A percentile compares a stretch with the other conserved stretches of the same genome.
Conservation (phyloP, 1,284 basidiomycete species). For the Cystobasidiaceae sp. region DNA sequence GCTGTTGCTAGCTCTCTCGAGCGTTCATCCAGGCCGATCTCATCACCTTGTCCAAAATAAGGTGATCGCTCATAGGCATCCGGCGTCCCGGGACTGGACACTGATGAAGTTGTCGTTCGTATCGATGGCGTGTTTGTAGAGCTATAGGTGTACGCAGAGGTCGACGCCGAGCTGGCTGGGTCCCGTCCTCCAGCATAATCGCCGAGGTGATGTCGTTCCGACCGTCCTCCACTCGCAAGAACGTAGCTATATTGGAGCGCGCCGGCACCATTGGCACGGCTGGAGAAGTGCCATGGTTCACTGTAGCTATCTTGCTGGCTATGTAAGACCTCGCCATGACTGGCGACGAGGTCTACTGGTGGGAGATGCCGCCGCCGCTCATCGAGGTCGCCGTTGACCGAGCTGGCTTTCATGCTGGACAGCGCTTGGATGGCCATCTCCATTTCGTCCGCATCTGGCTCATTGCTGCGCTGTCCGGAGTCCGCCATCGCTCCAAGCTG, state of each 20-base stretch:
- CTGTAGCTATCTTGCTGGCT: not conserved
- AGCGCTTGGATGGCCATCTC: constrained; percentile 25
- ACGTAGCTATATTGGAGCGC: constrained; percentile 24
- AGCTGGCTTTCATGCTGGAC: constrained; percentile 10
- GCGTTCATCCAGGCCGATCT: not conserved
- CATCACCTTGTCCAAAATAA: constrained; percentile 6
- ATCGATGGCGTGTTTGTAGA: constrained; percentile 16
- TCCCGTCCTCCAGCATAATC: not conserved
- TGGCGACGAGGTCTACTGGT: too few relatives aligned
- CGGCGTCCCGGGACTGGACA: constrained; percentile 7
- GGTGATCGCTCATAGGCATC: not conserved
- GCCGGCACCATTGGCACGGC: not conserved
- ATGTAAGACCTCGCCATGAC: not conserved
- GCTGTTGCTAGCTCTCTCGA: not conserved
- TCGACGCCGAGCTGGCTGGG: constrained; percentile 2
- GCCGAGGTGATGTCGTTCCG: not conserved
- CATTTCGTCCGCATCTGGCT: constrained; percentile 27
- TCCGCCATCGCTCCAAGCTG: not conserved
- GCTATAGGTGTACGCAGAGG: constrained; percentile 11
- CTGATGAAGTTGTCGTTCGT: not conserved
- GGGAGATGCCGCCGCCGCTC: too few relatives aligned
- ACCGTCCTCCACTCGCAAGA: not conserved
- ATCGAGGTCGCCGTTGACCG: not conserved
- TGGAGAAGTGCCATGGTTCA: not conserved
- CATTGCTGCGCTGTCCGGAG: not conserved